Evolutionary conservation across 2,329 filamentous ascomycete species (phyloP).

Genomic region (Phialophora expanda): DNA sequence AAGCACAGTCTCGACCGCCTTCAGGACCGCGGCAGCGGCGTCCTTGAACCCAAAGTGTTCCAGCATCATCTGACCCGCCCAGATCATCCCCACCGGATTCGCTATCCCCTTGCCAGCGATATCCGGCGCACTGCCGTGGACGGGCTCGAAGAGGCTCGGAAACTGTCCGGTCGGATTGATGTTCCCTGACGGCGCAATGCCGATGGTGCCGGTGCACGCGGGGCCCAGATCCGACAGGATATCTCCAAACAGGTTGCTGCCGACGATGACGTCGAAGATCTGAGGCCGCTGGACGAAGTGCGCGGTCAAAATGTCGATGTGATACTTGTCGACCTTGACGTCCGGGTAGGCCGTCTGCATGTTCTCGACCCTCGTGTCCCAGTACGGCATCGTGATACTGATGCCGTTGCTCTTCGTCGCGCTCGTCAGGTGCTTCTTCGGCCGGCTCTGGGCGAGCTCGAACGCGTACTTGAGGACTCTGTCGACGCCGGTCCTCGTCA

Average conservation of each 20-base stretch:
- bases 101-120: conserved; percentile 95
- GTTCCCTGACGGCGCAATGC: conserved; percentile 88
- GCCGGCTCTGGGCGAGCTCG: conserved; percentile 91
- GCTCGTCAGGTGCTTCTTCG: conserved; percentile 97
- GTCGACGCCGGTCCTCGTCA: conserved; percentile 88
- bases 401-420: conserved; percentile 99
- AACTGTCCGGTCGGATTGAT: conserved; percentile 79
- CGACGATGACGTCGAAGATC: conserved; percentile 82
- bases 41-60: conserved; percentile 74
- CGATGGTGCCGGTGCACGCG: conserved; percentile 87
- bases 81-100: conserved; percentile 94
- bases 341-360: conserved; percentile 92
- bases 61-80: conserved; percentile 99
- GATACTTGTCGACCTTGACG: conserved; percentile 94
- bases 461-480: conserved; percentile 96
- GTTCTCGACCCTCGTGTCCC: conserved; percentile 56
- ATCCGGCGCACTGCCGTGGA: conserved; percentile 95
- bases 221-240: conserved; percentile 92
- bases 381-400: conserved; percentile 79
- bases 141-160: conserved; percentile 77
- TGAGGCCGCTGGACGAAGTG: conserved; percentile 96
- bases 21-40: conserved; percentile 86
- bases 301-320: conserved; percentile 98
- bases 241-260: conserved; percentile 89
- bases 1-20: conserved; percentile 90